A percentile compares a stretch with the other conserved stretches of the same genome.
phyloP scores from a whole-genome alignment of 495 filamentous ascomycete species.

The Sordaria brevicollis region DNA sequence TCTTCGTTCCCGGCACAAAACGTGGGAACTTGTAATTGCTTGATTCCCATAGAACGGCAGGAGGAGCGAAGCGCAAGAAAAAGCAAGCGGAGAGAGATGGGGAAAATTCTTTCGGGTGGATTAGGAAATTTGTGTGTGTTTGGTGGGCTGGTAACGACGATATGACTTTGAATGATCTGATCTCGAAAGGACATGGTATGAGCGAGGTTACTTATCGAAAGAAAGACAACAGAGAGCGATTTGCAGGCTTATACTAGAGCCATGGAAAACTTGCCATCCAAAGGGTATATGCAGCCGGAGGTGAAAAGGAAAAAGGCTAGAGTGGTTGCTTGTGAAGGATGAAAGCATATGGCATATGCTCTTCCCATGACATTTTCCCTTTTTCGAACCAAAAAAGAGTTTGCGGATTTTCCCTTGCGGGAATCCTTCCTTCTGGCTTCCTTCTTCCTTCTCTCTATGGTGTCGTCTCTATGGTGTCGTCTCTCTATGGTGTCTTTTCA shows the following conservation, averaged over 20 bases:
- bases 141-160: not conserved
- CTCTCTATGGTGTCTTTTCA: conserved; percentile 39
- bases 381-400: not conserved
- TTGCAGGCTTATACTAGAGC: not conserved
- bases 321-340: conserved; percentile 4
- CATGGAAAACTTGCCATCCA: not conserved
- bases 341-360: no score
- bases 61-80: not conserved
- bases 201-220: not conserved
- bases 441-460: no score
- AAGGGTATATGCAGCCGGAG: not conserved
- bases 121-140: not conserved
- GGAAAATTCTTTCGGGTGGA: not conserved
- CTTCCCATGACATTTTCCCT: not conserved
- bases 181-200: not conserved
- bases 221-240: no score
- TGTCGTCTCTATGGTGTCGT: conserved; percentile 31
- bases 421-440: not conserved
- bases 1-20: not conserved
- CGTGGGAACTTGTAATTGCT: not conserved
- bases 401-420: not conserved
- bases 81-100: not conserved
- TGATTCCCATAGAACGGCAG: not conserved
- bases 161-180: not conserved
- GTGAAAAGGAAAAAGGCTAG: not conserved